Base-by-base conservation (phyloP, 2,329 filamentous ascomycete genomes). In the Fusarium secorum region DNA sequence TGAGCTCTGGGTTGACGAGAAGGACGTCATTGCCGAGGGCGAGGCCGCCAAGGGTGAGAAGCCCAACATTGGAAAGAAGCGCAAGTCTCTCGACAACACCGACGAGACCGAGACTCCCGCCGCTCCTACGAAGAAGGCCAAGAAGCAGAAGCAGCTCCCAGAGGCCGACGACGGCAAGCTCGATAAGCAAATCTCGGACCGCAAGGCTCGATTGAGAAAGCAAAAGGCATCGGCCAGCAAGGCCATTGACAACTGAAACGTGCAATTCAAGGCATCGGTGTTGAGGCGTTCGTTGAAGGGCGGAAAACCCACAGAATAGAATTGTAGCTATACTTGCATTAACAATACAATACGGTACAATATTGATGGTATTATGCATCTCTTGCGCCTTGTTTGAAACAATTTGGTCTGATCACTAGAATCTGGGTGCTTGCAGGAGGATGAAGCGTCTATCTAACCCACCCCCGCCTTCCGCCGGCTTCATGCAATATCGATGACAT, bases 1-100 rank as follows among this genome's bases (percentile, higher is more conserved):
- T 74, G 94, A 98, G 85, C 86, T 99, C 71, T 99, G 96, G 94
- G 82, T 91, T 20, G 93, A 96, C 72, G 88, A 91, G 66, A 87
- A 89, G 67, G 90, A 93, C 68, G 89, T 91, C 77, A 89, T 97
- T 11, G 84, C 96, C 38, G 83, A 86, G 70, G 84, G 86, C 39
- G 83, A 85, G 64, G 85, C 85, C 74, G 77, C 83, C 66, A 75
- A 78, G 73, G 70, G 68, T 10, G 78, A 85, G 68, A 87, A 87
- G 82, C 81, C 87, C 73, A 90, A 90, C 77, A 81, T 89, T 38
- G 87, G 87, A 76, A 93, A 92, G 87, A 89, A 89, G 84, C 84
- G 87, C 72, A 89, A 89, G 83, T 83, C 85, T 3, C 75, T 85
- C 56, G 77, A 77, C 24, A 77, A 73, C 48, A 68, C 65, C 32